Evolutionary conservation across 2,329 filamentous ascomycete genomes (phyloP).

Genomic region (Trichoderma sp.): DNA sequence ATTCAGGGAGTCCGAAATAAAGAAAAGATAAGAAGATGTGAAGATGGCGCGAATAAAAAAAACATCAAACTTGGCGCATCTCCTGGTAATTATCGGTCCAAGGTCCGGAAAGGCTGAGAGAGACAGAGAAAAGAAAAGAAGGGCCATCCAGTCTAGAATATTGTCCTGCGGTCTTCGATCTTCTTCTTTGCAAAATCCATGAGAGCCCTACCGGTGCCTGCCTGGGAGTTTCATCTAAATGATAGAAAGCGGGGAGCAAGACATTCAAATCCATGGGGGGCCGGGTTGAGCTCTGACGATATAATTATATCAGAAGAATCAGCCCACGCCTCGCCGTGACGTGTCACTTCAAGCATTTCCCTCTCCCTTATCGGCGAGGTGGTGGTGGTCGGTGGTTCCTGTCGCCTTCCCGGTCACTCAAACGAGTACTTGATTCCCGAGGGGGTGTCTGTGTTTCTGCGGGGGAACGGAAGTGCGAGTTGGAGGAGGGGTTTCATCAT

Average conservation of each 20-base stretch:
- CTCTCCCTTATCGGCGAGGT: conserved; percentile 38
- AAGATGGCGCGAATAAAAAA: not conserved
- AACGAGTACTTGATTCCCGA: conserved; percentile 41
- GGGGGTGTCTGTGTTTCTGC: conserved; percentile 43
- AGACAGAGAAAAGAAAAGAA: not conserved
- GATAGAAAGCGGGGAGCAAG: conserved; percentile 10
- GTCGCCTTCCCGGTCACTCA: conserved; percentile 45
- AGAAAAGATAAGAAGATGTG: not conserved
- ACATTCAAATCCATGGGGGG: conserved; percentile 31
- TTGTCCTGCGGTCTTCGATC: not conserved
- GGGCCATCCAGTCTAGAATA: conserved; percentile 12
- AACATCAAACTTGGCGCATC: conserved; percentile 18
- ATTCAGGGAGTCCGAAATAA: not conserved
- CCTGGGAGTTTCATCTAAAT: conserved; percentile 1
- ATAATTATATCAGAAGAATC: conserved; percentile 33
- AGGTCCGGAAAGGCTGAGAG: conserved; percentile 8
- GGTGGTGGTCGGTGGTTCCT: conserved; percentile 43
- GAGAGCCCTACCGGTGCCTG: conserved; percentile 25
- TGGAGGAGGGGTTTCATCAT: conserved; percentile 48
- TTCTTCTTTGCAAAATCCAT: conserved; percentile 14
- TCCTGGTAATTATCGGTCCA: conserved; percentile 14
- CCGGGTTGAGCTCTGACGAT: conserved; percentile 31
- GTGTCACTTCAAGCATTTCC: conserved; percentile 9
- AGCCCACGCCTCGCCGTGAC: conserved; percentile 32
- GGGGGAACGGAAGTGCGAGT: conserved; percentile 40